phyloP scores from a whole-genome alignment of 179 eudicot genomes.

The Carnegiea gigantea region DNA sequence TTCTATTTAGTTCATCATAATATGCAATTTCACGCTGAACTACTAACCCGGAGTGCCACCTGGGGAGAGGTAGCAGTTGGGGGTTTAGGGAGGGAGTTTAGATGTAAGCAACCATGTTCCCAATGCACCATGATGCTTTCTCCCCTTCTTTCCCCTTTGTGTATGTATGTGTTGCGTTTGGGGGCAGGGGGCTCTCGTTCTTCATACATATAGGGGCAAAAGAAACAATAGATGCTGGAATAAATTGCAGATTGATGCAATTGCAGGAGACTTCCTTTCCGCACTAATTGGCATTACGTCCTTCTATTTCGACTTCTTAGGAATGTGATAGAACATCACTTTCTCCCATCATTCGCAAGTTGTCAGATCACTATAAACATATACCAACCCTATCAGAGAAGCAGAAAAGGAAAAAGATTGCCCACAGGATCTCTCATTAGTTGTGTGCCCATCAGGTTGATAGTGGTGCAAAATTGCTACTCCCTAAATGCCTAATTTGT shows the following conservation, averaged over 20 bases:
- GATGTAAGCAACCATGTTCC: background rate
- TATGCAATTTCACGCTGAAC: background rate
- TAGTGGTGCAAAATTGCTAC: background rate
- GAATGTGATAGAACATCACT: background rate
- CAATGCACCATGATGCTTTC: background rate
- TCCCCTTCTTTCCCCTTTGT: too few relatives aligned
- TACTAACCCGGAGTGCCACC: background rate
- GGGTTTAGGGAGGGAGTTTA: background rate
- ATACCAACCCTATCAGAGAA: background rate
- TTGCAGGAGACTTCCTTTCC: background rate
- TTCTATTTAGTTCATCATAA: background rate
- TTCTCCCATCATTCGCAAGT: background rate
- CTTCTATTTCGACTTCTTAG: background rate
- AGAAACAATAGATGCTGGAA: too few relatives aligned
- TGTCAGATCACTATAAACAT: background rate
- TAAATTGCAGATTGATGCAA: background rate
- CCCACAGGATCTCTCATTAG: background rate
- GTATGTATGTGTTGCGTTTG: background rate
- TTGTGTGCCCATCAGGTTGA: background rate
- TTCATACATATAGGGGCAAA: background rate
- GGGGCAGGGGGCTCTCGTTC: background rate
- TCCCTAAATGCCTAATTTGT: background rate
- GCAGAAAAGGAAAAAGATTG: background rate
- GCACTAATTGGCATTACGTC: background rate
- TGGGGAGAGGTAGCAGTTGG: background rate